phyloP scores from a whole-genome alignment of 108 stramenopile species.

The Cyclotella cryptica region DNA sequence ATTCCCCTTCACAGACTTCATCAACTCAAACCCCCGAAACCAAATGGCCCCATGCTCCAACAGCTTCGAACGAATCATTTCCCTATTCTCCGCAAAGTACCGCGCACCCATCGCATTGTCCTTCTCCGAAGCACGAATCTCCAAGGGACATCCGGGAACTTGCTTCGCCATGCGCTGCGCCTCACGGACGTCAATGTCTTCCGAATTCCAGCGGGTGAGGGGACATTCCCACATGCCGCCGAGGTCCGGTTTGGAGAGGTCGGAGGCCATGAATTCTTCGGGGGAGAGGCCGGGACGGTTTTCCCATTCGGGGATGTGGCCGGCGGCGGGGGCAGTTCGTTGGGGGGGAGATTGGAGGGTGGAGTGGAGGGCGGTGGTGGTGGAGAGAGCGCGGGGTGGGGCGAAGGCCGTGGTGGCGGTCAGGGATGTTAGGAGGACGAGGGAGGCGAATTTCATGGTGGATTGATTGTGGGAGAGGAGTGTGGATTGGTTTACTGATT shows the following conservation, averaged over 20 bases:
- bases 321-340: slow-evolving; percentile 79
- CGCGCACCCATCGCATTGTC: slow-evolving; percentile 75
- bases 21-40: slow-evolving; percentile 90
- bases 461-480: background rate
- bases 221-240: slow-evolving; percentile 91
- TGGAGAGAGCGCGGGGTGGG: slow-evolving; percentile 7
- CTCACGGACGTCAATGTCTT: slow-evolving; percentile 64
- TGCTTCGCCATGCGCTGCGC: slow-evolving; percentile 71
- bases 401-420: slow-evolving; percentile 37
- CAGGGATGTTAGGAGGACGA: slow-evolving; percentile 46
- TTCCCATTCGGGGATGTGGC: slow-evolving; percentile 83
- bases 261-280: slow-evolving; percentile 76
- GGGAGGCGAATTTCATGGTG: slow-evolving; percentile 60
- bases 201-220: slow-evolving; percentile 84
- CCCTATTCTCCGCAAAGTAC: slow-evolving; percentile 74
- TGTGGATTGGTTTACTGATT: background rate
- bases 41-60: slow-evolving; percentile 85
- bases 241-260: slow-evolving; percentile 74
- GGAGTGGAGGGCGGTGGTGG: slow-evolving; percentile 19
- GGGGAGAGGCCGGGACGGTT: slow-evolving; percentile 62
- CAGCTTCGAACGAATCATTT: slow-evolving; percentile 67
- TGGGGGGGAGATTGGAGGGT: slow-evolving; percentile 51
- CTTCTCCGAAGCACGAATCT: slow-evolving; percentile 62
- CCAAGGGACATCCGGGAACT: slow-evolving; percentile 68
- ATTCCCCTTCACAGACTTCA: slow-evolving; percentile 75